Conservation (phyloP, 2,329 filamentous ascomycete genomes). For the Epicoccum sorghinum region DNA sequence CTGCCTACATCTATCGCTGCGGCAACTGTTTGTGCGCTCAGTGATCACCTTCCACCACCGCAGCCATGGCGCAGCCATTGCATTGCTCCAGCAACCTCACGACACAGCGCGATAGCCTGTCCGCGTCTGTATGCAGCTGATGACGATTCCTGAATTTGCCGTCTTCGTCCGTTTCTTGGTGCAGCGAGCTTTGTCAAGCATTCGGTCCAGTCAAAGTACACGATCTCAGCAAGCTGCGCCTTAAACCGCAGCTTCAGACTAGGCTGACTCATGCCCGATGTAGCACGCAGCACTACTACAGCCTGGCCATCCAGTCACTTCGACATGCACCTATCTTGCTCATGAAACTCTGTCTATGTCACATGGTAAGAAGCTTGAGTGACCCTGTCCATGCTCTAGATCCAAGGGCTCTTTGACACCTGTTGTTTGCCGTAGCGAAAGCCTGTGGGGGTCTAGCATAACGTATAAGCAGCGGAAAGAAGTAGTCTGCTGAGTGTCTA, state of each 20-base stretch:
- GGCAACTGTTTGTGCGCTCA: slow-evolving; percentile 13
- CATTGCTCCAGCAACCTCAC: slow-evolving; percentile 16
- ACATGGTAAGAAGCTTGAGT: no score
- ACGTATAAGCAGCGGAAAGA: no score
- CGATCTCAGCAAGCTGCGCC: no score
- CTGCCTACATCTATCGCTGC: slow-evolving; percentile 9
- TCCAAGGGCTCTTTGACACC: no score
- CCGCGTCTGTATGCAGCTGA: slow-evolving; percentile 15
- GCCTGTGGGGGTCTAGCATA: no score
- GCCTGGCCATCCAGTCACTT: background rate
- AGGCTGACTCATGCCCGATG: background rate
- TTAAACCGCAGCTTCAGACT: background rate
- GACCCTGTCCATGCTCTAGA: no score
- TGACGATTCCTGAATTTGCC: no score
- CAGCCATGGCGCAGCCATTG: slow-evolving; percentile 15
- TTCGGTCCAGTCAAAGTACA: background rate
- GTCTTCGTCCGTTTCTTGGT: no score
- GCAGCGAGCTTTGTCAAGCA: slow-evolving; percentile 20
- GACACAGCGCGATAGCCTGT: slow-evolving; percentile 13
- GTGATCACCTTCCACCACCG: slow-evolving; percentile 6
- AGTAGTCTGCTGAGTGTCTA: no score
- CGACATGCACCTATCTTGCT: no score
- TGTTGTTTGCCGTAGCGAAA: no score
- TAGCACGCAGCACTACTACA: background rate
- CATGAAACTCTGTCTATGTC: no score